Evolutionary conservation across 306 rosid genomes (phyloP).

Genomic region (Cucurbita argyrosperma): DNA sequence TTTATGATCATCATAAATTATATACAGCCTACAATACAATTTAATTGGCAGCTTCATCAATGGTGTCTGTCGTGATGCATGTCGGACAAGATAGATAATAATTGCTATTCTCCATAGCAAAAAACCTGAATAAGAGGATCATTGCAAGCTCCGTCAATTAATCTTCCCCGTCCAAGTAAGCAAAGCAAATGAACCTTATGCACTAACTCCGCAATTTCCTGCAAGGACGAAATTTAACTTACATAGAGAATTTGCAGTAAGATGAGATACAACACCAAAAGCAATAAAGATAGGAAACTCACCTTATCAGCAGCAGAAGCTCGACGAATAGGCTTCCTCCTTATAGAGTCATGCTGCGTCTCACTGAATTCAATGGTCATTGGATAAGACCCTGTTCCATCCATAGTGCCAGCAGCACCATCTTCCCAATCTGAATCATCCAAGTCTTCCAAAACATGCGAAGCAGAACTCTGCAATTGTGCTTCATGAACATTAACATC

Average conservation of each 20-base stretch:
- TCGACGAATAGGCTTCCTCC: slow-evolving; percentile 38
- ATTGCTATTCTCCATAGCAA: slow-evolving; percentile 3
- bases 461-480: slow-evolving; percentile 14
- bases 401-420: slow-evolving; percentile 29
- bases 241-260: slow-evolving; percentile 13
- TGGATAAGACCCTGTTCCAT: slow-evolving; percentile 17
- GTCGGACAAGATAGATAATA: neutral
- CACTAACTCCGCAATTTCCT: slow-evolving; percentile 76
- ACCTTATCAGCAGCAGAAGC: slow-evolving; percentile 82
- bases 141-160: slow-evolving; percentile 66
- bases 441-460: slow-evolving; percentile 35
- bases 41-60: neutral
- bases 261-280: slow-evolving; percentile 10
- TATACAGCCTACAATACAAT: neutral
- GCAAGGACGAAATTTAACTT: slow-evolving; percentile 1
- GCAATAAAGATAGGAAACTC: slow-evolving; percentile 6
- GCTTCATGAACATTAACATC: slow-evolving; percentile 21
- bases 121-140: slow-evolving; percentile 76
- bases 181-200: slow-evolving; percentile 89
- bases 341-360: slow-evolving; percentile 22
- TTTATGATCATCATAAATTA: neutral
- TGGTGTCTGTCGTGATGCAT: neutral
- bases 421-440: slow-evolving; percentile 88
- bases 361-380: slow-evolving; percentile 57
- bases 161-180: slow-evolving; percentile 86